These are phyloP conservation scores for Suhomyces vadensis DNA, from an alignment of 805 yeast genomes.

Conservation along the genomic window DNA sequence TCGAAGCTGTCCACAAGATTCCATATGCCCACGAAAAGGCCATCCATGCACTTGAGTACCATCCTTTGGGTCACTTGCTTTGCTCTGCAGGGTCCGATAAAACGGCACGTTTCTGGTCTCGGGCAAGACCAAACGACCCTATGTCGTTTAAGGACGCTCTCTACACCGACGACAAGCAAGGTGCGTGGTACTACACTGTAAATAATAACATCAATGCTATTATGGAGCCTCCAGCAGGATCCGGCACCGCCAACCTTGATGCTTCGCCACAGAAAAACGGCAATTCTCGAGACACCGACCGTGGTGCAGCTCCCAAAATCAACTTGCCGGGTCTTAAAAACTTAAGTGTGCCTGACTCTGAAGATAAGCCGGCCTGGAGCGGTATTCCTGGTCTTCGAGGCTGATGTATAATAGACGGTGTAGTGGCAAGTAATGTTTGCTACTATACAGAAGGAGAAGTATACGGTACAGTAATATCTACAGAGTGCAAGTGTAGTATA, in stretches of 20 bases:
- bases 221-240: constrained; percentile 11
- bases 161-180: constrained; percentile 64
- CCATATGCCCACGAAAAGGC: constrained; percentile 96
- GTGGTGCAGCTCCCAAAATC: constrained; percentile 5
- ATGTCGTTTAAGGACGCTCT: constrained; percentile 78
- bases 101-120: constrained; percentile 89
- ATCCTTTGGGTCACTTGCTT: constrained; percentile 89
- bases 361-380: not conserved
- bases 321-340: constrained; percentile 30
- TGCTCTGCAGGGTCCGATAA: constrained; percentile 94
- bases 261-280: not conserved
- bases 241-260: constrained; percentile 3
- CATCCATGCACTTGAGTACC: constrained; percentile 85
- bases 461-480: too few relatives aligned
- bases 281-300: not conserved
- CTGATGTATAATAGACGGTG: not conserved
- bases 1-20: constrained; percentile 50
- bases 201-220: constrained; percentile 48
- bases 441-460: too few relatives aligned
- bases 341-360: constrained; percentile 4
- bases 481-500: too few relatives aligned
- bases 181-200: constrained; percentile 55
- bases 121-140: constrained; percentile 89
- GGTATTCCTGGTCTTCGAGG: constrained; percentile 4
- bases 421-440: not conserved